These are phyloP conservation scores for Euryodendron excelsum DNA, from an alignment of 148 eudicot species.

Conservation along the genomic window DNA sequence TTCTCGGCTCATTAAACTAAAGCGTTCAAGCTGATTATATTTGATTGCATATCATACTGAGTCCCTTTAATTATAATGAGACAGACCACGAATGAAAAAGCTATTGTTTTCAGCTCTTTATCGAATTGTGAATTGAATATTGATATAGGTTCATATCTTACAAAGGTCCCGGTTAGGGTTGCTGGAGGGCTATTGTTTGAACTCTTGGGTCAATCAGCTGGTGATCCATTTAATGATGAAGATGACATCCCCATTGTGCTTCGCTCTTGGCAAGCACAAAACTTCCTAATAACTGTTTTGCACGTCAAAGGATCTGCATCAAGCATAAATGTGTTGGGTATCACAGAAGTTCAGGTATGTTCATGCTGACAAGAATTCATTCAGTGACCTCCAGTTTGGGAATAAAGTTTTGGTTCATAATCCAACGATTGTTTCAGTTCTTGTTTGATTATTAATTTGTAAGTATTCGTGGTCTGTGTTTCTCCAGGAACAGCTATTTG, in stretches of 20 bases:
- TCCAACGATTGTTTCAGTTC: neutral
- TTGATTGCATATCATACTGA: too few relatives aligned
- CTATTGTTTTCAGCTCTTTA: neutral
- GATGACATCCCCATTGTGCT: slow-evolving; percentile 87
- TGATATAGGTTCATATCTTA: slow-evolving; percentile 7
- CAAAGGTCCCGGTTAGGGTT: slow-evolving; percentile 87
- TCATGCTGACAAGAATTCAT: slow-evolving; percentile 1
- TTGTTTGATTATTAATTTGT: slow-evolving; percentile 9
- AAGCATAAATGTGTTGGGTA: slow-evolving; percentile 72
- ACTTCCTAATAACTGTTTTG: slow-evolving; percentile 71
- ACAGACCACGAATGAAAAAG: neutral
- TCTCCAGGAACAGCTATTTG: slow-evolving; percentile 68
- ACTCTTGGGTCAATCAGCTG: slow-evolving; percentile 89
- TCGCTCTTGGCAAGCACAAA: slow-evolving; percentile 96
- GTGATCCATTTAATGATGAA: slow-evolving; percentile 74
- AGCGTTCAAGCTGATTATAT: too few relatives aligned
- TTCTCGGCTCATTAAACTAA: too few relatives aligned
- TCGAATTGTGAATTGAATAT: neutral
- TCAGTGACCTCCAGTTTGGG: neutral
- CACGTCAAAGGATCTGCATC: slow-evolving; percentile 80
- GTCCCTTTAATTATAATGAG: neutral
- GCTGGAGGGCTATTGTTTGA: slow-evolving; percentile 93
- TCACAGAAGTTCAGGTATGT: slow-evolving; percentile 82
- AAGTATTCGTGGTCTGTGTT: neutral
- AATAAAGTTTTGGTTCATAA: neutral